These are phyloP conservation scores for Paramecium primaurelia DNA, from an alignment of 73 alveolate genomes.

Conservation along the genomic window DNA sequence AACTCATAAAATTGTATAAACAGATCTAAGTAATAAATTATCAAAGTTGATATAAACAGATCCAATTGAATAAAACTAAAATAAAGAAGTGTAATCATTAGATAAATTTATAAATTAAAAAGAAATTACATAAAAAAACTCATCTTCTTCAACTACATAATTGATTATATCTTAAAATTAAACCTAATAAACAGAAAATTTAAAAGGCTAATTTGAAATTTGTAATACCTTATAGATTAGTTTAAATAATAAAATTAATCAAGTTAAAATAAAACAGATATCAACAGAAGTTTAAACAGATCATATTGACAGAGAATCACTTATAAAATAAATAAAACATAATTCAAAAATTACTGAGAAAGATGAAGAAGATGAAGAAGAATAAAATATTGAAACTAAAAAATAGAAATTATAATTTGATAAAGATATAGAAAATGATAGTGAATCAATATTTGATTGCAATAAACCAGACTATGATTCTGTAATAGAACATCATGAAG, in stretches of 20 bases:
- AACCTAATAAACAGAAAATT: background rate
- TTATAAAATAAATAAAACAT: background rate
- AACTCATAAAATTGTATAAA: background rate
- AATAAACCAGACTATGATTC: conserved; percentile 19
- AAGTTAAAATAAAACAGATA: background rate
- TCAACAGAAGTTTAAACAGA: background rate
- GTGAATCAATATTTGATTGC: background rate
- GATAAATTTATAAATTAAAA: background rate
- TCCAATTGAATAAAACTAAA: background rate
- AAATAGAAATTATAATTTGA: background rate
- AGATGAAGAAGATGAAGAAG: background rate
- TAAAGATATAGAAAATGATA: background rate
- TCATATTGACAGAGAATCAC: background rate
- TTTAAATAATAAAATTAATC: background rate
- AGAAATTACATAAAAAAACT: background rate
- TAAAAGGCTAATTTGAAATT: background rate
- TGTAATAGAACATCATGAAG: conserved; percentile 2
- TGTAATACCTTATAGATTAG: background rate
- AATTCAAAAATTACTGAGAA: background rate
- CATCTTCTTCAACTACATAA: background rate
- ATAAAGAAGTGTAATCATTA: too few species aligned
- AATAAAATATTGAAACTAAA: background rate
- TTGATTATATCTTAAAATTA: background rate
- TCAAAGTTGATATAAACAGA: background rate
- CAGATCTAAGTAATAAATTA: background rate